Evolutionary conservation across 2,329 filamentous ascomycete genomes (phyloP), one percentile per base, ranked within the genome.

Genomic region (Fusarium goolgardi): DNA sequence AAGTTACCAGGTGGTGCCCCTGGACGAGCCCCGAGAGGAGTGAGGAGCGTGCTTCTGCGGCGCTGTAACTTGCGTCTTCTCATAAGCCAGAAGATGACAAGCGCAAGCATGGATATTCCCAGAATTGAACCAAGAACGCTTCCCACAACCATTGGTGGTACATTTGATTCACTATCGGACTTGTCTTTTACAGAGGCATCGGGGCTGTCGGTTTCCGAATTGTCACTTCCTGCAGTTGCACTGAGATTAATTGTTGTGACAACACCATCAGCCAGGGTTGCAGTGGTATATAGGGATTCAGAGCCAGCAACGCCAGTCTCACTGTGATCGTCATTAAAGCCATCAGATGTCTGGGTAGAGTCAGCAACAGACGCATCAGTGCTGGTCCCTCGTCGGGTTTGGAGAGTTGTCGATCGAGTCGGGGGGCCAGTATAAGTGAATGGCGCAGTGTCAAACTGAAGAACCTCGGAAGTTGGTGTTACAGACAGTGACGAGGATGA

Each of bases 91-190:
- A 86, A 67, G 4, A 86, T 63, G 12, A 65, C 54, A 40, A 87
- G 80, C 0, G 77, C 80, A 23, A 86, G 69, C 18, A 87, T 59
- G 5, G 80, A 79, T 35, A 78, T 32, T 18, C 65, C 76, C 1
- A 82, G 80, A 3, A 85, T 72, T 6, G 82, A 82, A 29, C 85
- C 86, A 6, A 86, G 75, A 4, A 86, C 81, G 39, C 85, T 82
- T 12, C 83, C 85, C 2, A 83, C 83, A 43, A 88, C 79, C 8
- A 82, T 81, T 7, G 71, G 72, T 5, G 70, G 75, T 8, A 74
- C 51, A 13, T 69, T 65, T 9, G 43, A 60, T 18, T 65, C 55
- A 10, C 63, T 56, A 20, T 47, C 40, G 4, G 63, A 59, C 15
- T 63, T 59, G 10, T 65, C 43, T 15, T 53, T 66, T 18, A 65